Evolutionary conservation across 148 eudicot genomes (phyloP).

Genomic region (Vaccinium myrtillus): DNA sequence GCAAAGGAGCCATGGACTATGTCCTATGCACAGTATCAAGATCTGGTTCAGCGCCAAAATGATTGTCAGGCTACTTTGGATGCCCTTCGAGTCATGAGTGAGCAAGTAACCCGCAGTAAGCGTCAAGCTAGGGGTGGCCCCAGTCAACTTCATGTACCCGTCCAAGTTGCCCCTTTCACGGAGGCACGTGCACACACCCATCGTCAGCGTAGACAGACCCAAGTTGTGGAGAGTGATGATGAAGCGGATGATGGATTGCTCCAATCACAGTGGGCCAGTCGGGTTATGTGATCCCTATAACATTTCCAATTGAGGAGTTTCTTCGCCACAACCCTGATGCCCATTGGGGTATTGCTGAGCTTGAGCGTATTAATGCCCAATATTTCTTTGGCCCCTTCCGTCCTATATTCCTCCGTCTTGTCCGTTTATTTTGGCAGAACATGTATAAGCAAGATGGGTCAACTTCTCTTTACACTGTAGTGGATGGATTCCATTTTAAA

Average conservation of each 20-base stretch:
- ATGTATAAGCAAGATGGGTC: neutral
- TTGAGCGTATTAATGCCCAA: neutral
- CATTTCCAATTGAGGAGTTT: neutral
- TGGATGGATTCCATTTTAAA: neutral
- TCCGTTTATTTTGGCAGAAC: neutral
- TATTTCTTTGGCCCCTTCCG: conserved; percentile 1
- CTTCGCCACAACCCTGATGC: neutral
- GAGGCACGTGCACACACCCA: neutral
- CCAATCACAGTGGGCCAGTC: neutral
- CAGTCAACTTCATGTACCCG: neutral
- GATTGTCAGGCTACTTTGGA: neutral
- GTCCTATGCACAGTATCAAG: neutral
- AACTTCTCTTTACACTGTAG: neutral
- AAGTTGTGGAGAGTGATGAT: neutral
- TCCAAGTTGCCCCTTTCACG: neutral
- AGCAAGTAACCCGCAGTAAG: neutral
- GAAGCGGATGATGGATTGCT: neutral
- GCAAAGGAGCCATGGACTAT: neutral
- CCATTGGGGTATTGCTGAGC: neutral
- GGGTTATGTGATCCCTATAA: neutral
- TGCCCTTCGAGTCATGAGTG: neutral
- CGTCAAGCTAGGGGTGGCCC: neutral
- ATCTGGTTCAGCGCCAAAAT: neutral
- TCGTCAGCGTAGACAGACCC: neutral
- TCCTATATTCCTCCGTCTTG: neutral